Evolutionary conservation across 306 rosid genomes (phyloP), one percentile per base, ranked within the genome.

Genomic region (Pterocarpus santalinus): DNA sequence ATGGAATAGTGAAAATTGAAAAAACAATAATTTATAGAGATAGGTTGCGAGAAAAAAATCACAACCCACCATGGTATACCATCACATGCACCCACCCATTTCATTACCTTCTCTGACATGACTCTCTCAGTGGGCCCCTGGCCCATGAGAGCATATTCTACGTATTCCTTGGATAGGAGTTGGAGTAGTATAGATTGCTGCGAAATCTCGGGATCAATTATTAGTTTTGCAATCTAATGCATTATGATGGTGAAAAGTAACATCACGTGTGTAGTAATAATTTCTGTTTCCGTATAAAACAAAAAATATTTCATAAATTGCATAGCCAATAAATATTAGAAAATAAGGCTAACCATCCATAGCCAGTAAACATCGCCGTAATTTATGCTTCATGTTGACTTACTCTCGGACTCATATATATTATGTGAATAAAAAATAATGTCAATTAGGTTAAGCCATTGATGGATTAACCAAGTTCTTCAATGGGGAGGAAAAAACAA

Each of bases 191-290:
- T 55, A 38, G 11, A 73, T 73, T 38, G 47, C 67, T 56, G 67
- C 78, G 78, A 57, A 57, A 73, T 56, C 66, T 56, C 12, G 17
- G 78, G 65, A 39, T 56, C 51, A 38, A 36, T 39, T 13, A 41
- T 56, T 56, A 3, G 5, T 6, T 39, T 56, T 53, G 11, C 16
- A 30, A 36, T 22, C 3, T 71, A 51, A 32, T 51, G 2, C n/a
- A 71, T 33, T 35, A 51, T 52, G 34, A 71, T 15, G 65, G 65
- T 72, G 77, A 35, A 53, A 72, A 34, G 65, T 72, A 53, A 35
- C 51, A 22, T 16, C 64, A 72, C 76, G 76, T 72, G 65, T 35
- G 47, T 43, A 55, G 17, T 55, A 39, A 38, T 15, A n/a, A 36
- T 35, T 55, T 38, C 4, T 12, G 30, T 15, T n/a, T 53, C 1